These are phyloP conservation scores for Melanogaster broomeanus DNA, from an alignment of 768 basidiomycete species.

Conservation along the genomic window DNA sequence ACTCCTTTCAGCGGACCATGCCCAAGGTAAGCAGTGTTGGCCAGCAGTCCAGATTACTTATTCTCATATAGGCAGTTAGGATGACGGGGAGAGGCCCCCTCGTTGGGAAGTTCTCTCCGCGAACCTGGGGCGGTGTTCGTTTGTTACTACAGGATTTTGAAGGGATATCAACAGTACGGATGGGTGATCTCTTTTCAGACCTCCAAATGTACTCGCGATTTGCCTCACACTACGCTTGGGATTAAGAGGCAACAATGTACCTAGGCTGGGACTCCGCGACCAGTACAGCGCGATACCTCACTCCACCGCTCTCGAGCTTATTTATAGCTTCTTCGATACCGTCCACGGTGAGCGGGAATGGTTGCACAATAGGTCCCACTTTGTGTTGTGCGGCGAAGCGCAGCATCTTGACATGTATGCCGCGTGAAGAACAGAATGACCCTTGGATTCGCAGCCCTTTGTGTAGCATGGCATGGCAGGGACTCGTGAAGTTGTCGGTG, in stretches of 20 bases:
- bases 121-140: not conserved
- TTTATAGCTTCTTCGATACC: constrained; percentile 25
- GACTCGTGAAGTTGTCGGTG: constrained; percentile 11
- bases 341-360: constrained; percentile 24
- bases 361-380: constrained; percentile 25
- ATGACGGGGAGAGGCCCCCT: not conserved
- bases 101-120: not conserved
- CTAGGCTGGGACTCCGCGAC: constrained; percentile 10
- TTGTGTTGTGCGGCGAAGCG: constrained; percentile 24
- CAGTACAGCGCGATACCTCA: constrained; percentile 28
- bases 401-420: constrained; percentile 23
- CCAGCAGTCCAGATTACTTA: not conserved
- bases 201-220: no score
- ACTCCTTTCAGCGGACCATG: constrained; percentile 20
- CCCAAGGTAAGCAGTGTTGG: not conserved
- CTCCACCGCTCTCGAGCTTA: constrained; percentile 17
- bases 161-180: not conserved
- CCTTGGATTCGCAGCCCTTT: constrained; percentile 18
- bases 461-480: constrained; percentile 10
- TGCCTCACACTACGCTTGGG: not conserved
- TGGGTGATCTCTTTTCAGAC: no score
- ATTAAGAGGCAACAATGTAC: constrained; percentile 6
- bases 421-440: constrained; percentile 9
- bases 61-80: not conserved
- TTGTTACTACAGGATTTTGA: not conserved